Evolutionary conservation across 306 rosid genomes (phyloP).

Genomic region (Ochetophila trinervis): DNA sequence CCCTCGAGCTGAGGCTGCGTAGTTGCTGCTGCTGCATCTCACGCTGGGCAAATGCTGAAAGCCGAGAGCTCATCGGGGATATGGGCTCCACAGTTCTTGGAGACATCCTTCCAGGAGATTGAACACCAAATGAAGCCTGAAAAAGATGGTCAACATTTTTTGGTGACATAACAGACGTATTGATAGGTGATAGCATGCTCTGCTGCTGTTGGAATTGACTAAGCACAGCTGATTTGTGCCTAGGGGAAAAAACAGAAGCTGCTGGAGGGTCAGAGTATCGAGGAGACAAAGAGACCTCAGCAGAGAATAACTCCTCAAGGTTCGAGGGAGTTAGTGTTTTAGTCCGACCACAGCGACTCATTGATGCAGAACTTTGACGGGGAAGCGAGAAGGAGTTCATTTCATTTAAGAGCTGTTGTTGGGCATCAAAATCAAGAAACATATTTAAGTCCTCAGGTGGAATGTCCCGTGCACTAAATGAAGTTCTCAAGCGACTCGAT

Average conservation of each 20-base stretch:
- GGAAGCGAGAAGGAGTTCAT: constrained; percentile 61
- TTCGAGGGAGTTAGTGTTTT: constrained; percentile 75
- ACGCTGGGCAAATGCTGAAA: constrained; percentile 58
- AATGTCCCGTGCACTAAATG: constrained; percentile 79
- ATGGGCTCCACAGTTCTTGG: constrained; percentile 73
- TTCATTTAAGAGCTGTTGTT: constrained; percentile 64
- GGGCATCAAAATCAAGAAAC: constrained; percentile 57
- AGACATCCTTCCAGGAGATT: constrained; percentile 88
- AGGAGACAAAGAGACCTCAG: constrained; percentile 73
- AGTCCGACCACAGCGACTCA: constrained; percentile 54
- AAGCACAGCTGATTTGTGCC: constrained; percentile 65
- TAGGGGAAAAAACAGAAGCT: constrained; percentile 66
- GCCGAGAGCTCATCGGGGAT: constrained; percentile 68
- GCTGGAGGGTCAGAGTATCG: constrained; percentile 63
- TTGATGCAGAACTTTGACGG: constrained; percentile 39
- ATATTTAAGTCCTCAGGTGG: constrained; percentile 46
- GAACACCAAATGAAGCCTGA: constrained; percentile 59
- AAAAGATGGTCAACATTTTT: constrained; percentile 60
- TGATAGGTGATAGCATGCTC: constrained; percentile 66
- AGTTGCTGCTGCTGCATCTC: constrained; percentile 60
- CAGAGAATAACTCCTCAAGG: constrained; percentile 77
- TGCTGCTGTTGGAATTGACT: constrained; percentile 87
- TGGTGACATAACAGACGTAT: constrained; percentile 64
- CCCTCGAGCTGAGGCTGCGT: constrained; percentile 68
- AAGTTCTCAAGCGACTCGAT: constrained; percentile 82